These are phyloP conservation scores for Cryptosporidium ryanae DNA, from an alignment of 169 alveolate genomes.

Conservation along the genomic window DNA sequence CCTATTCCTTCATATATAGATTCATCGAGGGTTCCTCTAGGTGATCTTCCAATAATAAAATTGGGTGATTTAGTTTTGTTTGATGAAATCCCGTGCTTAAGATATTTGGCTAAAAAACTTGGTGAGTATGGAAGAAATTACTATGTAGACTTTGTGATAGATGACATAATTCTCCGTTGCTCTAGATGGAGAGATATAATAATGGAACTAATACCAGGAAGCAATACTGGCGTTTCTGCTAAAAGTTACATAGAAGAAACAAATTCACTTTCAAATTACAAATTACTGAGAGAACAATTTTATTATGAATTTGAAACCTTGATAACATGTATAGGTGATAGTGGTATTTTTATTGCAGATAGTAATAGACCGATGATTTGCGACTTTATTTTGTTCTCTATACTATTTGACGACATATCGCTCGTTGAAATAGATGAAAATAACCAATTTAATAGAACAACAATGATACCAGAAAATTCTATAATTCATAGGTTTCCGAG, in stretches of 20 bases:
- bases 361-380: slow-evolving; percentile 66
- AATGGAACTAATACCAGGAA: slow-evolving; percentile 38
- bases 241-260: not conserved
- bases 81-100: slow-evolving; percentile 66
- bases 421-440: slow-evolving; percentile 20
- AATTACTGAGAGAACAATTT: slow-evolving; percentile 57
- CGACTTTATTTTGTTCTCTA: slow-evolving; percentile 58
- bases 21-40: slow-evolving; percentile 55
- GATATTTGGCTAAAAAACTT: slow-evolving; percentile 59
- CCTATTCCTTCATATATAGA: slow-evolving; percentile 62
- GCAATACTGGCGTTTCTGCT: not conserved
- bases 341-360: slow-evolving; percentile 70
- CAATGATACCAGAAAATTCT: slow-evolving; percentile 29
- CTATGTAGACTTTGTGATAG: slow-evolving; percentile 63
- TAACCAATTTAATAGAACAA: slow-evolving; percentile 15
- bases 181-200: slow-evolving; percentile 60
- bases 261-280: slow-evolving; percentile 11
- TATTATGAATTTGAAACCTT: slow-evolving; percentile 60
- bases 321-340: slow-evolving; percentile 53
- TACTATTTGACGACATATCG: slow-evolving; percentile 53
- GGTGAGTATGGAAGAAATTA: slow-evolving; percentile 74
- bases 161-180: slow-evolving; percentile 58
- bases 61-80: slow-evolving; percentile 51
- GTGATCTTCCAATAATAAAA: slow-evolving; percentile 62
- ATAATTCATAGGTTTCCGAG: slow-evolving; percentile 62